Base-by-base conservation (phyloP, 805 yeast species). In the Henningerozyma blattae region DNA sequence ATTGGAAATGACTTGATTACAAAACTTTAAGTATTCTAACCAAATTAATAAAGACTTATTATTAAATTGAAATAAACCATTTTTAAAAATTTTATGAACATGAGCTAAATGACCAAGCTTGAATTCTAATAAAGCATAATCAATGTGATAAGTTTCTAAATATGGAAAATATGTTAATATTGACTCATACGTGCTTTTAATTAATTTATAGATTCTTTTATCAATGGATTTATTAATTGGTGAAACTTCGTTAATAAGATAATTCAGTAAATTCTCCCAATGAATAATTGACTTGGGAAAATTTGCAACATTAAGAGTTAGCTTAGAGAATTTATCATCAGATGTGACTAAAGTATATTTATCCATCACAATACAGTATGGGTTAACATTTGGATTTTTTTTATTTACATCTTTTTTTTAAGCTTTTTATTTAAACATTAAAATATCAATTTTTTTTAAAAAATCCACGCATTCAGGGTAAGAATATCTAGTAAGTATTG, bases 131-230 rank as follows among this genome's bases (percentile, higher is more conserved):
- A 56, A 37, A 3, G 58, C 61, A 36, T 47, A 54, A 35, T 57
- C 62, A 24, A 57, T 43, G 26, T 53, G 45, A 34, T 56, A 57
- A 33, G 53, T 55, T 31, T 57, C 62, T 27, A 55, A 32, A 31
- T 38, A 52, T 3, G 59, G 60, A 39, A 57, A 55, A 18, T 49
- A 34, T 9, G 34, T 41, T 1, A 57, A 38, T 42, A 57, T 22
- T 1, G 58, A 49, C n/a, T 42, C 40, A 33, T 56, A 57, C 1
- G 57, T 46, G 2, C 43, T 32, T n/a, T 38, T 29, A 16, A 52
- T 41, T 19, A 52, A 33, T 27, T 43, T 34, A 27, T 40, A 42
- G 12, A 49, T 14, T 19, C 37, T 34, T n/a, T 31, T 30, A 18
- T 47, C 49, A 8, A 49, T 33, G 12, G 44, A 28, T 31, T 54